Percentiles rank a stretch among this genome's conserved stretches.
phyloP scores from a whole-genome alignment of 768 basidiomycete species.

The Dacryopinax primogenitus region DNA sequence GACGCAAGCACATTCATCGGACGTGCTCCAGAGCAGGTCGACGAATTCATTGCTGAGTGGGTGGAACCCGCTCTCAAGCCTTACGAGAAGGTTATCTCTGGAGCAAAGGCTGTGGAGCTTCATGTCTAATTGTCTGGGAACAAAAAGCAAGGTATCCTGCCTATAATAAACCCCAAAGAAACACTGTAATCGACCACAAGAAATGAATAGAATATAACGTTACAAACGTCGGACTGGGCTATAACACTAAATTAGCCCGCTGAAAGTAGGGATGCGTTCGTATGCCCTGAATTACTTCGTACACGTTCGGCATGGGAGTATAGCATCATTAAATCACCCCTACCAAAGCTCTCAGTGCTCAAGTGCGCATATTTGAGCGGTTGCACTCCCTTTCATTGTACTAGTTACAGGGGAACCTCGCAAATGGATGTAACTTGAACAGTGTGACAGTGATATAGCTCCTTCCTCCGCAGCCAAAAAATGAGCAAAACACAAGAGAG shows the following conservation, averaged over 20 bases:
- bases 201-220: neutral
- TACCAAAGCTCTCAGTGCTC: too few relatives aligned
- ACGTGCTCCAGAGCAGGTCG: slow-evolving; percentile 89
- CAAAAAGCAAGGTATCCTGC: neutral
- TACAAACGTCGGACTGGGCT: neutral
- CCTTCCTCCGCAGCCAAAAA: too few relatives aligned
- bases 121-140: slow-evolving; percentile 24
- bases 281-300: too few relatives aligned
- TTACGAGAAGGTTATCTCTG: slow-evolving; percentile 27
- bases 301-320: too few relatives aligned
- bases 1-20: slow-evolving; percentile 85
- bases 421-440: too few relatives aligned
- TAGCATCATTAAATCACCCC: too few relatives aligned
- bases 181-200: neutral
- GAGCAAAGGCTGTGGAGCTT: slow-evolving; percentile 29
- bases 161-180: neutral
- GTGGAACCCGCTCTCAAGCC: slow-evolving; percentile 62
- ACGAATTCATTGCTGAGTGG: slow-evolving; percentile 74
- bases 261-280: neutral
- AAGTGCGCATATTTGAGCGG: too few relatives aligned
- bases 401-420: too few relatives aligned
- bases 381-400: too few relatives aligned
- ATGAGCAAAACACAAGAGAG: neutral
- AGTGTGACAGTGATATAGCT: too few relatives aligned
- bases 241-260: neutral